Evolutionary conservation across 169 alveolate species (phyloP), one percentile per base, ranked within the genome.

Genomic region (Plasmodium relictum): DNA sequence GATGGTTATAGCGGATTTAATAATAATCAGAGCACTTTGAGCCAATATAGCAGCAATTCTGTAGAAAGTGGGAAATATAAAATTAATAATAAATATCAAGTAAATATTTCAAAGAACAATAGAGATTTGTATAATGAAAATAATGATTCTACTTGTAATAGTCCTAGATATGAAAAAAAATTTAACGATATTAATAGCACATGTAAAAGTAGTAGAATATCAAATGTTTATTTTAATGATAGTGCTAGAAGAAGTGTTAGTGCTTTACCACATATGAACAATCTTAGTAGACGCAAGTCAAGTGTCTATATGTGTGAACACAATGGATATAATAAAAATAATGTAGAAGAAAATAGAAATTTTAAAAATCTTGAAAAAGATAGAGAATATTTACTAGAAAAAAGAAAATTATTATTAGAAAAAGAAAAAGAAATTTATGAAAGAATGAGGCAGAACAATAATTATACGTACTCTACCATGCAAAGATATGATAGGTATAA

Each of bases 161-260:
- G 45, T 5, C 62, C 91, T n/a, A 14, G 37, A 7, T 83, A 83
- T 56, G 91, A 83, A 18, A 70, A 63, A 62, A 41, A 42, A 24
- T 83, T 54, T 39, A 44, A 69, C n/a, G 62, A 72, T 52, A 76
- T 44, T 10, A 52, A 45, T 16, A 54, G 39, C 22, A 70, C 74
- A 16, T 83, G 91, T 65, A 83, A 56, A 26, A 83, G 91, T 42
- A 83, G 69, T 58, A 39, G 91, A 72, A 62, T 83, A 42, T 83
- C 91, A 2, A 83, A 83, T 52, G 20, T 83, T 3, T 83, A 83
- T 44, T 83, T 83, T 61, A 83, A 83, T 41, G 91, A 83, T 37
- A 83, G 54, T 44, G 83, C 91, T 26, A 66, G 91, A 37, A n/a
- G 91, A 62, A 83, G 91, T 61, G 85, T 66, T 20, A 83, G 91